Evolutionary conservation across 2,329 filamentous ascomycete genomes (phyloP), one percentile per base, ranked within the genome.

Genomic region (Thielaviopsis punctulata): DNA sequence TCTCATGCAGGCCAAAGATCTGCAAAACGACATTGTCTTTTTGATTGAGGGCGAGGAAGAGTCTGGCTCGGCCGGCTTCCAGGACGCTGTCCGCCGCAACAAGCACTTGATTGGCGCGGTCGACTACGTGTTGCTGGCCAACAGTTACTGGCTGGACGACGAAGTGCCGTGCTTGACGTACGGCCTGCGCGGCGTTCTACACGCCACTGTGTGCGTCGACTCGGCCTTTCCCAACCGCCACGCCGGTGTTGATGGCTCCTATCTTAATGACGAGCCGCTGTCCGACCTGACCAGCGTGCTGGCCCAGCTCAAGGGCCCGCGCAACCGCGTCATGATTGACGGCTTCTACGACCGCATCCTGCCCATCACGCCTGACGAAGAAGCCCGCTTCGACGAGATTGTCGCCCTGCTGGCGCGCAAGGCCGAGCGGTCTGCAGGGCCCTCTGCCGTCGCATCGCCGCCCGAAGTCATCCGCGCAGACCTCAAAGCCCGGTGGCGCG

Each of bases 81-180:
- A 86, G 57, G 79, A 90, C 59, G 85, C 86, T 0, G 81, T 98
- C 15, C 77, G 75, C 58, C 76, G 79, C 57, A 80, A 92, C 66
- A 94, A 94, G 64, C 73, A 82, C 13, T 73, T 86, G 22, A 95
- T 98, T 59, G 92, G 92, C 1, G 73, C 86, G 9, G 80, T 98
- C 2, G 90, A 98, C 66, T 96, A 92, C 72, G 92, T 98, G 52
- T 70, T 98, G 27, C 71, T 98, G 36, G 90, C 92, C 21, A 98
- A 98, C 70, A 95, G 89, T 66, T 98, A 98, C 70, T 98, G 92
- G 92, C 74, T 98, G 1, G 88, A 96, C 62, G 90, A 98, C 62
- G 84, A 93, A 58, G 88, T 93, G 2, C 92, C 92, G 0, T 98
- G 92, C 63, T 69, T 98, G 53, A 98, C 92, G 0, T 98, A 98